Percentiles rank a stretch among this genome's conserved stretches.
Conservation (phyloP, 106 monocot genomes). For the Apostasia shenzhenica region DNA sequence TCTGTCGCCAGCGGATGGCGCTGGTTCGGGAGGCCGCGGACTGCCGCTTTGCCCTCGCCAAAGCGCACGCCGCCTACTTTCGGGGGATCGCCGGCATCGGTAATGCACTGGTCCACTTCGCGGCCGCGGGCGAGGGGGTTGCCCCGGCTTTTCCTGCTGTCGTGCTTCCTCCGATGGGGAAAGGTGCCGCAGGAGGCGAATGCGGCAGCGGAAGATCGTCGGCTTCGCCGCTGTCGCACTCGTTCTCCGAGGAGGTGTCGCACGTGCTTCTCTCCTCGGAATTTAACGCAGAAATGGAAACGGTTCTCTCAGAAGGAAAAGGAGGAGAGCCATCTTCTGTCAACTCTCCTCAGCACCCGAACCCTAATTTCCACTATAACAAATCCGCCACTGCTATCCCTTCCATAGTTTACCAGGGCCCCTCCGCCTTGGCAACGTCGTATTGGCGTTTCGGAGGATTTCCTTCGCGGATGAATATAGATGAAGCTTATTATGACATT, state of each 20-base stretch:
- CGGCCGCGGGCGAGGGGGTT: constrained; percentile 13
- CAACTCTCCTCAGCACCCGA: background rate
- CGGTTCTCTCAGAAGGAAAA: background rate
- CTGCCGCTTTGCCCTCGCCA: constrained; percentile 44
- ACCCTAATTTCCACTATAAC: constrained; percentile 23
- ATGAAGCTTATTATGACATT: too few species aligned
- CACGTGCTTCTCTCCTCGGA: constrained; percentile 23
- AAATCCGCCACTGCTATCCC: constrained; percentile 29
- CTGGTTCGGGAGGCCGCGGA: constrained; percentile 46
- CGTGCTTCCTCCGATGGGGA: constrained; percentile 24
- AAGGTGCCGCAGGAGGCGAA: background rate
- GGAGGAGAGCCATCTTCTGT: background rate
- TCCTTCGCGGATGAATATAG: too few species aligned
- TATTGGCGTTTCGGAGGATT: too few species aligned
- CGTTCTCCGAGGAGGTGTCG: constrained; percentile 15
- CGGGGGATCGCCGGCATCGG: constrained; percentile 35
- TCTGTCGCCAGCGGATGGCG: constrained; percentile 43
- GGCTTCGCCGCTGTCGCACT: constrained; percentile 25
- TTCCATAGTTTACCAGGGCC: constrained; percentile 33
- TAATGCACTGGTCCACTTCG: constrained; percentile 41
- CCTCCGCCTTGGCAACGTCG: background rate
- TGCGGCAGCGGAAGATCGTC: background rate
- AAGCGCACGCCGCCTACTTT: constrained; percentile 56
- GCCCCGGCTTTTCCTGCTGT: constrained; percentile 16
- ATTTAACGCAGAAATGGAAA: constrained; percentile 9